Evolutionary conservation across 2,329 filamentous ascomycete genomes (phyloP).

Genomic region (Dactylellina parvicollis): DNA sequence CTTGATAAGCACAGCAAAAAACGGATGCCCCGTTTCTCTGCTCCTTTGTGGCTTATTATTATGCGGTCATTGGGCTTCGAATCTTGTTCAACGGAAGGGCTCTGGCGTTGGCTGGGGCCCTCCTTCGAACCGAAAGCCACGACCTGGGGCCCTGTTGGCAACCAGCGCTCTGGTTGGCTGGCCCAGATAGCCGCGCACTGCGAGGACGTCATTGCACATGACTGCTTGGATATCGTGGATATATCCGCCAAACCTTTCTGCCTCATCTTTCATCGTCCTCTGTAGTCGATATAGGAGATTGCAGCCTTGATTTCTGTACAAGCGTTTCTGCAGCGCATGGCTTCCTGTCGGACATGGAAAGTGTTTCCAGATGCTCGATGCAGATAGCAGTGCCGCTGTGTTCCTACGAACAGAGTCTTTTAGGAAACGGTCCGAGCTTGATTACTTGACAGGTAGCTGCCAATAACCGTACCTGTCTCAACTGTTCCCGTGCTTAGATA

Average conservation of each 20-base stretch:
- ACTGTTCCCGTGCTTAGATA: neutral
- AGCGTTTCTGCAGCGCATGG: slow-evolving; percentile 10
- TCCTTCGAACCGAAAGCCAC: slow-evolving; percentile 32
- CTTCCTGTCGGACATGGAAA: slow-evolving; percentile 19
- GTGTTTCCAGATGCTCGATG: neutral
- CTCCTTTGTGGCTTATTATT: slow-evolving; percentile 20
- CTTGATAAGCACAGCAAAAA: slow-evolving; percentile 3
- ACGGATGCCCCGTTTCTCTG: neutral
- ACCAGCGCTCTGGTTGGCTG: slow-evolving; percentile 30
- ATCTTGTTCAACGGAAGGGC: neutral
- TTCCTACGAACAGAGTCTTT: neutral
- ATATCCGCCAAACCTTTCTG: neutral
- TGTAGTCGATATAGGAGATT: neutral
- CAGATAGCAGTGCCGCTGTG: neutral
- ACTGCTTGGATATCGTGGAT: neutral
- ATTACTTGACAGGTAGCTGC: slow-evolving; percentile 30
- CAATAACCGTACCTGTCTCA: neutral
- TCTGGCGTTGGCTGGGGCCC: slow-evolving; percentile 22
- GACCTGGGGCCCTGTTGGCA: slow-evolving; percentile 13
- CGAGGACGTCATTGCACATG: slow-evolving; percentile 52
- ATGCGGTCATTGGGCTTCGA: slow-evolving; percentile 33
- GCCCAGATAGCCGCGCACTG: slow-evolving; percentile 13
- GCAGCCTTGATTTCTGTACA: slow-evolving; percentile 3
- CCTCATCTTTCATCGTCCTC: too few species aligned
- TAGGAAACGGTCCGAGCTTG: slow-evolving; percentile 8